phyloP scores from a whole-genome alignment of 1,284 basidiomycete genomes.

The Athelia psychrophila region DNA sequence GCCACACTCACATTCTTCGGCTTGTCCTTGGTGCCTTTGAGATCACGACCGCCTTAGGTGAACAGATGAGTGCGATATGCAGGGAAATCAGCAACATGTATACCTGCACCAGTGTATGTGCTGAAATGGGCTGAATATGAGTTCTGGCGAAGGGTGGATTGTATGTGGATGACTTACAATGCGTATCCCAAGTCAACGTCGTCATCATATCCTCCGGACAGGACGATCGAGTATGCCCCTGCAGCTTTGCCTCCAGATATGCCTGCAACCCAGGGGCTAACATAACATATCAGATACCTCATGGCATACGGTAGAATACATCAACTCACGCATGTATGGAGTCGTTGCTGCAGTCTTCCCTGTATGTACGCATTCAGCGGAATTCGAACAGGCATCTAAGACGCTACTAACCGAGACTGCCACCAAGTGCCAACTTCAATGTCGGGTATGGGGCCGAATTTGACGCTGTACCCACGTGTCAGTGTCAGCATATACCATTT shows the following conservation, averaged over 20 bases:
- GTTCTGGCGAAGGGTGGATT: not conserved
- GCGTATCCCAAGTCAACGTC: conserved; percentile 79
- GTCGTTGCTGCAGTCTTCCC: conserved; percentile 67
- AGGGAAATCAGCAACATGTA: not conserved
- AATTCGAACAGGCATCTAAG: not conserved
- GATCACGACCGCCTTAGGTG: conserved; percentile 66
- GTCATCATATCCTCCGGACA: conserved; percentile 84
- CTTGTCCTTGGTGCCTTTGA: conserved; percentile 72
- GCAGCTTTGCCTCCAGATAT: conserved; percentile 58
- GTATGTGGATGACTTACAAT: conserved; percentile 53
- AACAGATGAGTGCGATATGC: not conserved
- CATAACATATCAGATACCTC: conserved; percentile 1
- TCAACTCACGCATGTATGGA: conserved; percentile 70
- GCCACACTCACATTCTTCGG: conserved; percentile 67
- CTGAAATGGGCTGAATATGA: conserved; percentile 28
- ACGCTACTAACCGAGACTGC: conserved; percentile 47
- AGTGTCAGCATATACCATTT: not conserved
- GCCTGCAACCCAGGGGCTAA: conserved; percentile 75
- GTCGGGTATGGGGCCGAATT: conserved; percentile 68
- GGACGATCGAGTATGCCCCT: conserved; percentile 77
- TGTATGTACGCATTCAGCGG: conserved; percentile 13
- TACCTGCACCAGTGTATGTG: conserved; percentile 75
- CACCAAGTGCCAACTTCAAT: conserved; percentile 79
- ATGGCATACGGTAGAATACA: not conserved
- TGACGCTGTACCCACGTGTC: conserved; percentile 10